A percentile compares a stretch with the other conserved stretches of the same genome.
phyloP scores from a whole-genome alignment of 148 eudicot genomes.

The Drosera capensis region DNA sequence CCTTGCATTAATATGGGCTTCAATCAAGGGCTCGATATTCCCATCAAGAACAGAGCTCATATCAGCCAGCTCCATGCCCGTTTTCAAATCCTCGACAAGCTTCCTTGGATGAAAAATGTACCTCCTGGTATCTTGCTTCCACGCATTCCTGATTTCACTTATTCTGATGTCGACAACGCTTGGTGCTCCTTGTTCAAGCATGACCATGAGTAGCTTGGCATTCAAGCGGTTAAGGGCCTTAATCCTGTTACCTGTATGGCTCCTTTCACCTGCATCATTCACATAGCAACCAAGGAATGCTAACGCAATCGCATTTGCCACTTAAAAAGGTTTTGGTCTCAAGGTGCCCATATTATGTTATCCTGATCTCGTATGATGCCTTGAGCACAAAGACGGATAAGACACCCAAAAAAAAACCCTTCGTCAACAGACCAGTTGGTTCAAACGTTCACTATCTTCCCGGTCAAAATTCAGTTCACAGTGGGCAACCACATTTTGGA shows the following conservation, averaged over 20 bases:
- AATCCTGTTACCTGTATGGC: constrained; percentile 57
- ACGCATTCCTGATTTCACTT: constrained; percentile 16
- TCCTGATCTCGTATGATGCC: too few relatives aligned
- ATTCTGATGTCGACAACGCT: constrained; percentile 20
- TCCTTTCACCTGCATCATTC: constrained; percentile 59
- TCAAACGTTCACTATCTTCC: too few relatives aligned
- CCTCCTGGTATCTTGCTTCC: constrained; percentile 43
- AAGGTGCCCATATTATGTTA: too few relatives aligned
- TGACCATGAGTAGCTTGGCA: constrained; percentile 48
- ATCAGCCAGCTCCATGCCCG: constrained; percentile 54
- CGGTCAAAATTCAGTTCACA: too few relatives aligned
- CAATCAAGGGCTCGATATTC: constrained; percentile 49
- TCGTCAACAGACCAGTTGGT: too few relatives aligned
- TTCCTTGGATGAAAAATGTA: constrained; percentile 46
- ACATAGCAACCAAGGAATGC: neutral
- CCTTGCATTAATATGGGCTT: constrained; percentile 47
- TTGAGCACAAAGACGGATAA: too few relatives aligned
- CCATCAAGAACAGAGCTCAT: constrained; percentile 65
- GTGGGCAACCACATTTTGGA: too few relatives aligned
- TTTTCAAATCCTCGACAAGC: constrained; percentile 62
- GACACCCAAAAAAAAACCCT: too few relatives aligned
- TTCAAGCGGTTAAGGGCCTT: constrained; percentile 77
- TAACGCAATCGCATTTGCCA: too few relatives aligned
- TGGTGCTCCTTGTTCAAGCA: constrained; percentile 41
- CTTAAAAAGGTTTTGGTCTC: too few relatives aligned